A percentile compares a stretch with the other conserved stretches of the same genome.
These are phyloP conservation scores for Vicia villosa DNA, from an alignment of 306 rosid genomes.

Conservation along the genomic window DNA sequence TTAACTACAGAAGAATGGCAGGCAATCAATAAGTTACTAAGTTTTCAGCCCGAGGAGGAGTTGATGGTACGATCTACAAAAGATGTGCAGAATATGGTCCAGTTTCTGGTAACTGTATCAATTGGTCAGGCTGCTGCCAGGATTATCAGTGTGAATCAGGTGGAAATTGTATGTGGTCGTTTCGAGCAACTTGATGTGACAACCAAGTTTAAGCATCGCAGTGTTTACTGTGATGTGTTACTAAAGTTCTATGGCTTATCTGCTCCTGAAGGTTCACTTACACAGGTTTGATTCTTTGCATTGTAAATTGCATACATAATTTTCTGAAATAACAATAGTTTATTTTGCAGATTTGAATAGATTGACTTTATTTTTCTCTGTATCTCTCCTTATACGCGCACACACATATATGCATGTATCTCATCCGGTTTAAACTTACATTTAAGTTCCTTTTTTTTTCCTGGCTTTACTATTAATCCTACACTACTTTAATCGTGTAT, in stretches of 20 bases:
- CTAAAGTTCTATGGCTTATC: slow-evolving; percentile 86
- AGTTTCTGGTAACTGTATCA: slow-evolving; percentile 70
- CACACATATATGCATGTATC: background rate
- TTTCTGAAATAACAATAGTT: slow-evolving; percentile 1
- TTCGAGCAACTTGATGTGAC: slow-evolving; percentile 88
- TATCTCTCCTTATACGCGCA: background rate
- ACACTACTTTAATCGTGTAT: slow-evolving; percentile 7
- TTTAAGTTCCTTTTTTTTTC: slow-evolving; percentile 17
- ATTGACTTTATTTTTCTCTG: slow-evolving; percentile 1
- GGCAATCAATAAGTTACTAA: slow-evolving; percentile 84
- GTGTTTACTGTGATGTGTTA: slow-evolving; percentile 79
- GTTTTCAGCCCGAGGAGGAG: slow-evolving; percentile 85
- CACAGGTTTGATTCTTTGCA: slow-evolving; percentile 70
- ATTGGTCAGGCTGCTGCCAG: slow-evolving; percentile 89
- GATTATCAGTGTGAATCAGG: slow-evolving; percentile 69
- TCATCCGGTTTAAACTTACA: background rate
- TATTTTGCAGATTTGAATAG: slow-evolving; percentile 9
- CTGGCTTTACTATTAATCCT: slow-evolving; percentile 27
- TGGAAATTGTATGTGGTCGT: slow-evolving; percentile 84
- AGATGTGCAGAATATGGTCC: slow-evolving; percentile 78
- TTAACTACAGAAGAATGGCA: slow-evolving; percentile 95
- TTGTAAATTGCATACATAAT: slow-evolving; percentile 20
- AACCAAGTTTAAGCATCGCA: slow-evolving; percentile 81
- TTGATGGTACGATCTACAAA: slow-evolving; percentile 51
- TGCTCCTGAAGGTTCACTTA: slow-evolving; percentile 95